Base-by-base conservation (phyloP, 1,284 basidiomycete species). In the Pulchroboletus neoregius region DNA sequence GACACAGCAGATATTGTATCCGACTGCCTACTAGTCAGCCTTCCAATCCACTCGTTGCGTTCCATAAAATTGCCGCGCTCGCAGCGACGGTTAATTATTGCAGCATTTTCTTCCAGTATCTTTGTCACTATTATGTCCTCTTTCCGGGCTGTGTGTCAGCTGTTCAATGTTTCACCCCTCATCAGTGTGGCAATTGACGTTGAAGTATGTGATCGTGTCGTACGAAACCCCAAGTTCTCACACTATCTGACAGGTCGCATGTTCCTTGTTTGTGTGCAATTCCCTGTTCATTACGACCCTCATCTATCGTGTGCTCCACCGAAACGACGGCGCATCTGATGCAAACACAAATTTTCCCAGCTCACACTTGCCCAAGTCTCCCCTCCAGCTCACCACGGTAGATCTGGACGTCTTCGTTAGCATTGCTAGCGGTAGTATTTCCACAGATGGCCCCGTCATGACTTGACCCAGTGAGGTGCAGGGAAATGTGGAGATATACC, bases 181-280 rank as follows among this genome's bases (percentile, higher is more conserved):
- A 31, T 36, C 10, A n/a, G 4, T 23, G 35, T 50, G 8, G 45
- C 48, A 11, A 45, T 49, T 37, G 50, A 61, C 22, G 26, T 55
- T 6, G 38, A 65, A 32, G 62, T 61, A 43, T 47, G 48, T 28
- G 30, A 40, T 31, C 3, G 6, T 31, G 6, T 37, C 26, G 18
- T 43, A 35, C 13, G 38, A 34, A 23, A 18, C 15, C 10, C n/a
- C 20, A 12, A 1, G 6, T 11, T 26, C 49, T 53, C 41, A 48
- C 33, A 47, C 24, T 34, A 24, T 27, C 33, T 18, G 22, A 48
- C 40, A 65, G 59, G 43, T 45, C 6, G 47, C 50, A 9, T 54
- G 47, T 28, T 59, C 58, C 20, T 36, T 65, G 5, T 44, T 63
- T 18, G 55, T 55, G 20, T 63, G 57, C 16, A 66, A 60, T 41